Conservation (phyloP, 202 grass and related monocot species). For the Zoysia matrella region DNA sequence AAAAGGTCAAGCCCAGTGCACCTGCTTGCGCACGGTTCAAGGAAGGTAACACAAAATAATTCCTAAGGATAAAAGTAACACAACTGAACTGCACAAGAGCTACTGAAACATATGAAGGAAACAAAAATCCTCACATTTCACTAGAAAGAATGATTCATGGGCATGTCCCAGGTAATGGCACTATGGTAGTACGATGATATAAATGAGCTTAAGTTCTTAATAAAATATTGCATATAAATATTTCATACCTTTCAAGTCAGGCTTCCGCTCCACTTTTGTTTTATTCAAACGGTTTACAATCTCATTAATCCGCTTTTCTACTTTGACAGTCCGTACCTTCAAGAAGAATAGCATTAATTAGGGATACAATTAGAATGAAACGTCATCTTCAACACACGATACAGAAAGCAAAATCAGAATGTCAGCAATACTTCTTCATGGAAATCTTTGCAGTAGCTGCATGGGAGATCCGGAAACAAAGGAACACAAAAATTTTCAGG, state of each 20-base stretch:
- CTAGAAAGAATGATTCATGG: not conserved
- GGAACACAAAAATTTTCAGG: no score
- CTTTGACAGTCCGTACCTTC: constrained; percentile 79
- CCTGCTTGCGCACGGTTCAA: no score
- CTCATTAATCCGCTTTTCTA: constrained; percentile 97
- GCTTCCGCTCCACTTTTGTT: constrained; percentile 91
- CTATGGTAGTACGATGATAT: not conserved
- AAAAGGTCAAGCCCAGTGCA: no score
- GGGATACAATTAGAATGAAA: not conserved
- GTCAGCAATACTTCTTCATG: no score
- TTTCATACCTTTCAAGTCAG: constrained; percentile 86
- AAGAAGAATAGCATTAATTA: constrained; percentile 30
- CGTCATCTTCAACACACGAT: no score
- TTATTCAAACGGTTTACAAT: constrained; percentile 97
- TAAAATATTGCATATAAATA: constrained; percentile 29
- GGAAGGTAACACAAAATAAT: not conserved
- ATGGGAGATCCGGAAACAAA: no score
- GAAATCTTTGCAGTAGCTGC: no score
- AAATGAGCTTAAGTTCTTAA: no score
- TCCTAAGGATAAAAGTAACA: constrained; percentile 27
- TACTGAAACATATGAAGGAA: not conserved
- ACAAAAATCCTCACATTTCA: not conserved
- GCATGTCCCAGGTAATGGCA: not conserved
- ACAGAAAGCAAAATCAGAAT: no score
- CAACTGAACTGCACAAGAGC: not conserved